phyloP scores from a whole-genome alignment of 2,329 filamentous ascomycete genomes.

The Cryphonectria parasitica region DNA sequence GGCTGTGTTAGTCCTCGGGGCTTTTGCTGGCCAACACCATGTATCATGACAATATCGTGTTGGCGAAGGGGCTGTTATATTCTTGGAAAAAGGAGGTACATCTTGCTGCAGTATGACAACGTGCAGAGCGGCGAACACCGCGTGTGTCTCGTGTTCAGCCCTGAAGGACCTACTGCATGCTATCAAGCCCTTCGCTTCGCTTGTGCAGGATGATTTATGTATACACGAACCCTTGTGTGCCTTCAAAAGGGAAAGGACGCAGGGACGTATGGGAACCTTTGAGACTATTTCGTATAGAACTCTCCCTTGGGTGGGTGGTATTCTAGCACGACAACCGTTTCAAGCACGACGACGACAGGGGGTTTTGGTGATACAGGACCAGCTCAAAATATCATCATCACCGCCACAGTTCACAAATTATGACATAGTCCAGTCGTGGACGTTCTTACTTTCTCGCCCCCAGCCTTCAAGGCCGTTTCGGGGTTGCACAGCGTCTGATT shows the following conservation, averaged over 20 bases:
- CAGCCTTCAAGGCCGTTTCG: background rate
- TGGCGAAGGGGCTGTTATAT: background rate
- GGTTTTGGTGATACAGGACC: background rate
- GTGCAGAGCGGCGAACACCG: conserved; percentile 1
- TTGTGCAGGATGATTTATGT: conserved; percentile 12
- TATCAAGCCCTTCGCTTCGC: conserved; percentile 7
- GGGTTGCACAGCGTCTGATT: background rate
- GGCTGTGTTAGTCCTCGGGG: too few species aligned
- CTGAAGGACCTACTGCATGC: background rate
- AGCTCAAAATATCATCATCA: background rate
- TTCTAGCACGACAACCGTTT: background rate
- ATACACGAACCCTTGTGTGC: conserved; percentile 11
- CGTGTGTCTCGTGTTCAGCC: conserved; percentile 12
- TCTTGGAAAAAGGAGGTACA: background rate
- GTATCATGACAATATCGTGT: background rate
- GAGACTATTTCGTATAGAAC: background rate
- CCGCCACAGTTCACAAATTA: conserved; percentile 3
- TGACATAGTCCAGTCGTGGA: background rate
- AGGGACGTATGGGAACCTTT: background rate
- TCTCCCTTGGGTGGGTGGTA: background rate
- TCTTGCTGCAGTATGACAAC: conserved; percentile 12
- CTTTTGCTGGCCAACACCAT: background rate
- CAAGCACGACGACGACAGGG: background rate
- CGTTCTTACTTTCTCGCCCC: too few species aligned
- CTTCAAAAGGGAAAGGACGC: background rate